Percentiles rank a stretch among this genome's conserved stretches.
Evolutionary conservation across 2,329 filamentous ascomycete genomes (phyloP).

Genomic region (Diaporthe longicolla): DNA sequence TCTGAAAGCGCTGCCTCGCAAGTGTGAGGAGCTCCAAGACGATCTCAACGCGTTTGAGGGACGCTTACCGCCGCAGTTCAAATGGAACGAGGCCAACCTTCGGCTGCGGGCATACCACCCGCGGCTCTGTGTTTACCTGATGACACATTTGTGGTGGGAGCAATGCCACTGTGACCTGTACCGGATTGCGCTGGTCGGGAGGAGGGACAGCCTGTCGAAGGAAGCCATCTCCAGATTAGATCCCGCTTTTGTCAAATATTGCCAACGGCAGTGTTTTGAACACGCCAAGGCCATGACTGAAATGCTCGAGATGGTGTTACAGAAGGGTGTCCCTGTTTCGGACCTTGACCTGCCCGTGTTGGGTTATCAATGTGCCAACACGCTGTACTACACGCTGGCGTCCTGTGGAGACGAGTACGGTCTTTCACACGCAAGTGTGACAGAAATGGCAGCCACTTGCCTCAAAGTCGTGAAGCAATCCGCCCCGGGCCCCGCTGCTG

Average conservation of each 20-base stretch:
- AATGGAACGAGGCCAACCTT: constrained; percentile 70
- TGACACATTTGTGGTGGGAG: constrained; percentile 73
- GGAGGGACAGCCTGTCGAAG: constrained; percentile 65
- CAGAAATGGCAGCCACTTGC: constrained; percentile 66
- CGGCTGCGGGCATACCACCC: constrained; percentile 70
- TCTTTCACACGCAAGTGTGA: constrained; percentile 60
- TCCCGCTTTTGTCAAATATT: constrained; percentile 62
- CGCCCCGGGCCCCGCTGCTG: constrained; percentile 65
- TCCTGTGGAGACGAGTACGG: constrained; percentile 59
- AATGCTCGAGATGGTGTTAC: constrained; percentile 67
- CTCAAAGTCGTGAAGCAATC: constrained; percentile 65
- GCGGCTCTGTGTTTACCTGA: constrained; percentile 69
- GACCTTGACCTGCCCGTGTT: constrained; percentile 70
- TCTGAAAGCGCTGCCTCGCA: constrained; percentile 60
- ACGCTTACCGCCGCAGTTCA: constrained; percentile 68
- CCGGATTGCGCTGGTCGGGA: constrained; percentile 64
- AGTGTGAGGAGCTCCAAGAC: constrained; percentile 62
- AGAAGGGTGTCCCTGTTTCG: constrained; percentile 64
- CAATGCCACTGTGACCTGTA: constrained; percentile 72
- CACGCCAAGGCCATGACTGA: constrained; percentile 69
- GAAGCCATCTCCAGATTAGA: constrained; percentile 61
- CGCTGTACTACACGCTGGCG: constrained; percentile 66
- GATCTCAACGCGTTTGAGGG: constrained; percentile 66
- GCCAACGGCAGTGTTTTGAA: constrained; percentile 66
- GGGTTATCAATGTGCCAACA: constrained; percentile 68